Conservation (phyloP, 2,329 filamentous ascomycete genomes). For the Aspergillus ruber region DNA sequence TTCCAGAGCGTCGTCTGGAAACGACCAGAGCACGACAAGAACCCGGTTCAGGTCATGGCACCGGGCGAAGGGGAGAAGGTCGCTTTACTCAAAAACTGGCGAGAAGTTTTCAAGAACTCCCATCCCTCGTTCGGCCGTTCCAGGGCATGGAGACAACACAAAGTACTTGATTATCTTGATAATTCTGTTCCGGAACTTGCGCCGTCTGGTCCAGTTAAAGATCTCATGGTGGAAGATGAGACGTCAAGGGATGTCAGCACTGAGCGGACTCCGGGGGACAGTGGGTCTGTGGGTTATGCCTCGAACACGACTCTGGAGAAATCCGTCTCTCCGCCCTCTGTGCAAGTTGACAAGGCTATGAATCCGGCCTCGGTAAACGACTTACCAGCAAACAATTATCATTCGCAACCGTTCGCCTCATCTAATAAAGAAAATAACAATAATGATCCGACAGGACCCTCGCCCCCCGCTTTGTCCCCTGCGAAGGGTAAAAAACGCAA, state of each 20-base stretch:
- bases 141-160: constrained; percentile 10
- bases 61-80: constrained; percentile 38
- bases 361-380: neutral
- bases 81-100: constrained; percentile 41
- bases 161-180: neutral
- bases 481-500: constrained; percentile 17
- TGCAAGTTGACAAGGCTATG: neutral
- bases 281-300: constrained; percentile 9
- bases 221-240: constrained; percentile 4
- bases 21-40: constrained; percentile 17
- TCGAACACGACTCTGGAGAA: constrained; percentile 17
- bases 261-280: constrained; percentile 15
- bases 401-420: neutral
- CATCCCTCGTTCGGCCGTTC: constrained; percentile 25
- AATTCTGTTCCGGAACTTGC: neutral
- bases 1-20: constrained; percentile 40
- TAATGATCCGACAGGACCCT: no score
- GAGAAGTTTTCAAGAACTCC: constrained; percentile 36
- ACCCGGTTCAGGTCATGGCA: constrained; percentile 26
- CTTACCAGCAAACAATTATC: neutral
- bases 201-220: constrained; percentile 4
- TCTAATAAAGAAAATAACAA: no score
- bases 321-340: constrained; percentile 7
- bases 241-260: constrained; percentile 6
- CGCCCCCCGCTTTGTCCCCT: constrained; percentile 2